phyloP scores from a whole-genome alignment of 2,329 filamentous ascomycete genomes.

The Pezicula carpinea region DNA sequence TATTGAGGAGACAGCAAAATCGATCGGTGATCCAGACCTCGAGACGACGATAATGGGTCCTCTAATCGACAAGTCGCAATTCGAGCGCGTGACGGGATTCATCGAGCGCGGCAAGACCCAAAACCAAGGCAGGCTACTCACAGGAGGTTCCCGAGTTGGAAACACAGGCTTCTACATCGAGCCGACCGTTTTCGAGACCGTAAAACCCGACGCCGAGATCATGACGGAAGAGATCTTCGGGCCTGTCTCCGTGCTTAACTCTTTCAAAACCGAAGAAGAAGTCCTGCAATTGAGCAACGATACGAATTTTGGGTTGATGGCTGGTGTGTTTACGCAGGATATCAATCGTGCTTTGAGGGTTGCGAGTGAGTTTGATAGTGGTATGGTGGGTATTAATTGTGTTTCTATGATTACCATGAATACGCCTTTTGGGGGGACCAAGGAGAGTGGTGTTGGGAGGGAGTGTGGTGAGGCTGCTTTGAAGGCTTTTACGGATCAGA shows the following conservation, averaged over 20 bases:
- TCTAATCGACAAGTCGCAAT: slow-evolving; percentile 37
- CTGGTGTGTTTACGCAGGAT: slow-evolving; percentile 47
- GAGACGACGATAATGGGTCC: slow-evolving; percentile 54
- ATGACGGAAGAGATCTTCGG: slow-evolving; percentile 44
- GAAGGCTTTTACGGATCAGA: slow-evolving; percentile 15
- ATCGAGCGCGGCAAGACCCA: slow-evolving; percentile 13
- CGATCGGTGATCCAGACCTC: slow-evolving; percentile 57
- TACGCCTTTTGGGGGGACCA: slow-evolving; percentile 19
- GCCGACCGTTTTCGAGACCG: slow-evolving; percentile 22
- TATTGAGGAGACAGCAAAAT: slow-evolving; percentile 50
- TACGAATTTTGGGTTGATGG: slow-evolving; percentile 50
- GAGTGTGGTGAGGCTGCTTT: slow-evolving; percentile 29
- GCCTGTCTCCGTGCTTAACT: slow-evolving; percentile 54
- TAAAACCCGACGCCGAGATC: slow-evolving; percentile 35
- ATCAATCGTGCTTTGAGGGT: slow-evolving; percentile 32
- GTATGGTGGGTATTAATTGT: slow-evolving; percentile 50
- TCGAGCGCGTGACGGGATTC: slow-evolving; percentile 15
- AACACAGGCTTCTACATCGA: slow-evolving; percentile 16
- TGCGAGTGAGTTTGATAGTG: slow-evolving; percentile 45
- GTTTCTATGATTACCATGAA: slow-evolving; percentile 9
- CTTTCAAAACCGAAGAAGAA: slow-evolving; percentile 53
- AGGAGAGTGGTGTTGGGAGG: slow-evolving; percentile 26
- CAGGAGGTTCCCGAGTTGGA: slow-evolving; percentile 8
- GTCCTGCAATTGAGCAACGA: slow-evolving; percentile 50
- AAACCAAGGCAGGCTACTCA: slow-evolving; percentile 20